A percentile compares a stretch with the other conserved stretches of the same genome.
Conservation (phyloP, 164 flowering plant species). For the Pachysandra terminalis region DNA sequence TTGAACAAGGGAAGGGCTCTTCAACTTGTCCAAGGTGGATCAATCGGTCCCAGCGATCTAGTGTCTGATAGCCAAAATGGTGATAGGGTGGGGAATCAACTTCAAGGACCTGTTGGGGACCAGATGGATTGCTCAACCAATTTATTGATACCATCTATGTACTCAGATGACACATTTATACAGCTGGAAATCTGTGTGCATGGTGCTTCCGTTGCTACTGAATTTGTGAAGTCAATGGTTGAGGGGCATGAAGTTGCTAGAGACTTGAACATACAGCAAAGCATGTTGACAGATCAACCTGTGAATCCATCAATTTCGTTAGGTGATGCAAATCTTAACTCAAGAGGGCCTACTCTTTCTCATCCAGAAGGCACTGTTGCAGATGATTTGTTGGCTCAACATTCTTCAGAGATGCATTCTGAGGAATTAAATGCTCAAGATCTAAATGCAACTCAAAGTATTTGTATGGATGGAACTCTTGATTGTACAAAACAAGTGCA, state of each 20-base stretch:
- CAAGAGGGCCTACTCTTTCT: not conserved
- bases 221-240: not conserved
- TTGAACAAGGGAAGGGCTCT: not conserved
- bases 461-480: constrained; percentile 3
- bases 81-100: constrained; percentile 9
- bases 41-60: constrained; percentile 6
- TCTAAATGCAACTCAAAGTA: constrained; percentile 3
- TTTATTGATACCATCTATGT: not conserved
- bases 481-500: not conserved
- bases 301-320: not conserved
- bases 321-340: not conserved
- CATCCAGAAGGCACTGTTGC: not conserved
- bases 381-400: constrained; percentile 2
- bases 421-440: constrained; percentile 6
- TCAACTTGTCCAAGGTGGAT: constrained; percentile 12
- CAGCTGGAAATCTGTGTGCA: not conserved
- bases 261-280: not conserved
- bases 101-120: constrained; percentile 7
- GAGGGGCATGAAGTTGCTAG: not conserved
- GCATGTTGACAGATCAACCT: not conserved
- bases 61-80: constrained; percentile 2
- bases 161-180: not conserved
- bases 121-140: constrained; percentile 1
- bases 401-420: not conserved
- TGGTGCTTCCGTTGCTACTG: not conserved